Percentiles rank a stretch among this genome's conserved stretches.
Conservation (phyloP, 2,329 filamentous ascomycete genomes). For the Epichloe hybrida region DNA sequence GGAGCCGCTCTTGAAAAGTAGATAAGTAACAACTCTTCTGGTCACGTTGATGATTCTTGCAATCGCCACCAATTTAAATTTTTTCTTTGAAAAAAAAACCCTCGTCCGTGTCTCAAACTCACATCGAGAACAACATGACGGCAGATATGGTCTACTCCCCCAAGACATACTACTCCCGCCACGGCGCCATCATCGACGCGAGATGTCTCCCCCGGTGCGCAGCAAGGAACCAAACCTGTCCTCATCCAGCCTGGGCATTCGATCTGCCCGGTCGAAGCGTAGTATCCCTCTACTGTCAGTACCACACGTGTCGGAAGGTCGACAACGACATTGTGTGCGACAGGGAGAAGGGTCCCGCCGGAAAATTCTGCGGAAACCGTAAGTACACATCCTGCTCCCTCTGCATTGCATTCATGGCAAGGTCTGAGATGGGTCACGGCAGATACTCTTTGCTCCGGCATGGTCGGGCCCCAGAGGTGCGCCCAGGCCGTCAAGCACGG, state of each 20-base stretch:
- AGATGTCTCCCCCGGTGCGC: neutral
- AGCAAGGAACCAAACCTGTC: neutral
- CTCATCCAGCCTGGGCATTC: neutral
- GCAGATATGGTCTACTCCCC: no score
- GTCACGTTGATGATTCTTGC: no score
- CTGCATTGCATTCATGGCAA: neutral
- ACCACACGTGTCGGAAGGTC: constrained; percentile 3
- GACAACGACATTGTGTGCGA: neutral
- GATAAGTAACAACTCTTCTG: no score
- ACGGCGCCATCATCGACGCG: neutral
- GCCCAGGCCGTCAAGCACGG: neutral
- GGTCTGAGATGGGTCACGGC: no score
- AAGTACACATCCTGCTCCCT: neutral
- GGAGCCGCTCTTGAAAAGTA: no score
- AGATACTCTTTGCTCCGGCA: neutral
- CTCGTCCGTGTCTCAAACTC: no score
- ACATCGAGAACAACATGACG: no score
- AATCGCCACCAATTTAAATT: no score
- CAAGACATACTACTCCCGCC: neutral
- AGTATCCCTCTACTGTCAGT: constrained; percentile 1
- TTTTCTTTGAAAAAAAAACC: no score
- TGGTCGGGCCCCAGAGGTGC: neutral
- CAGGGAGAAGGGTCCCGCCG: neutral
- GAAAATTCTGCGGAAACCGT: constrained; percentile 1
- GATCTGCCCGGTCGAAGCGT: neutral